phyloP scores from a whole-genome alignment of 768 basidiomycete genomes.

The Kwoniella bestiolae region DNA sequence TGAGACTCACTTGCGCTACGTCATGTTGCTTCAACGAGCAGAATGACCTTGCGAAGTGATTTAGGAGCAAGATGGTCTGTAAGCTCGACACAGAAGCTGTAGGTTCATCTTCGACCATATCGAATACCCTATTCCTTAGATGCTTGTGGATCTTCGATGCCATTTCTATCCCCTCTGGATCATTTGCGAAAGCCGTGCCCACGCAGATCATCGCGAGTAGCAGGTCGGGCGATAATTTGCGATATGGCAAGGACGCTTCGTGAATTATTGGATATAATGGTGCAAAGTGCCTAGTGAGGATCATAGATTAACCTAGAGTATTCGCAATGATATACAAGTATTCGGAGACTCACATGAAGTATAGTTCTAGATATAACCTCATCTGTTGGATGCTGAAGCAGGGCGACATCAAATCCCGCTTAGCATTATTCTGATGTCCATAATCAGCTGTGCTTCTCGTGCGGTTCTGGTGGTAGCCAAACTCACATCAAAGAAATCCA shows the following conservation, averaged over 20 bases:
- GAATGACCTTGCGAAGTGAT: conserved; percentile 30
- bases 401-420: neutral
- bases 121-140: conserved; percentile 26
- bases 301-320: no score
- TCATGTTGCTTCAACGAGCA: conserved; percentile 30
- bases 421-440: neutral
- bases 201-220: conserved; percentile 25
- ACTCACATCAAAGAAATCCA: conserved; percentile 29
- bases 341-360: conserved; percentile 27
- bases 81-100: conserved; percentile 13
- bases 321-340: no score
- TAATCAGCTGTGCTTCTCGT: no score
- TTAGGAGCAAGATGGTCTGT: conserved; percentile 29
- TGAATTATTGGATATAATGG: conserved; percentile 37
- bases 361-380: conserved; percentile 28
- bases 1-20: conserved; percentile 20
- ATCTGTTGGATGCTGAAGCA: conserved; percentile 25
- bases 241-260: conserved; percentile 23
- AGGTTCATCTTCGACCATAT: conserved; percentile 31
- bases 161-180: conserved; percentile 16
- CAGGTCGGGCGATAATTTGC: conserved; percentile 25
- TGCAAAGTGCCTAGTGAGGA: conserved; percentile 23
- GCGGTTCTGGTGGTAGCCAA: no score
- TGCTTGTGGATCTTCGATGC: conserved; percentile 21
- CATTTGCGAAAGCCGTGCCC: conserved; percentile 31